Conservation (phyloP, 331 rosid species). For the Saraca asoca region DNA sequence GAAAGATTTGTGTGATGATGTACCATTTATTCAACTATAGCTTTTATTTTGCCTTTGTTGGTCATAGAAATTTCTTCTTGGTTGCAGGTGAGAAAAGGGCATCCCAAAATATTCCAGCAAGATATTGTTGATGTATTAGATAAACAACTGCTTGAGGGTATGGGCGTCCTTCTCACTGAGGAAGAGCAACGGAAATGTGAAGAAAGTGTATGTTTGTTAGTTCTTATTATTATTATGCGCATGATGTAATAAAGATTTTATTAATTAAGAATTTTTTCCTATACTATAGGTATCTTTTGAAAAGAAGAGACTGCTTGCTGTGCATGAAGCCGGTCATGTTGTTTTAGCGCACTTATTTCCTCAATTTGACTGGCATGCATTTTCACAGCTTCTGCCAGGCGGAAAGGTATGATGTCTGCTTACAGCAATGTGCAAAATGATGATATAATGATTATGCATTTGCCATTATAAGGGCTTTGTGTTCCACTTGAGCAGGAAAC, state of each 20-base stretch:
- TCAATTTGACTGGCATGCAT: conserved; percentile 96
- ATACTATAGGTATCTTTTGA: conserved; percentile 62
- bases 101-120: conserved; percentile 64
- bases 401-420: conserved; percentile 75
- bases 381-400: conserved; percentile 97
- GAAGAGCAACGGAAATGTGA: conserved; percentile 92
- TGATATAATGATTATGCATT: conserved; percentile 25
- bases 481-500: conserved; percentile 68
- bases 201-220: conserved; percentile 59
- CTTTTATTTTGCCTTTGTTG: conserved; percentile 15
- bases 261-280: conserved; percentile 22
- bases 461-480: conserved; percentile 33
- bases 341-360: conserved; percentile 94
- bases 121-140: conserved; percentile 88
- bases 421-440: conserved; percentile 7
- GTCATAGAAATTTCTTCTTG: conserved; percentile 28
- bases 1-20: no score
- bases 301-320: conserved; percentile 88
- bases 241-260: conserved; percentile 8
- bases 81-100: conserved; percentile 88
- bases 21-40: not conserved
- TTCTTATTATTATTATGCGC: conserved; percentile 12
- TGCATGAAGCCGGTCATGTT: conserved; percentile 96
- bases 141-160: conserved; percentile 96
- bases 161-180: conserved; percentile 97